phyloP scores from a whole-genome alignment of 768 basidiomycete species.

The Holtermannia corniformis region DNA sequence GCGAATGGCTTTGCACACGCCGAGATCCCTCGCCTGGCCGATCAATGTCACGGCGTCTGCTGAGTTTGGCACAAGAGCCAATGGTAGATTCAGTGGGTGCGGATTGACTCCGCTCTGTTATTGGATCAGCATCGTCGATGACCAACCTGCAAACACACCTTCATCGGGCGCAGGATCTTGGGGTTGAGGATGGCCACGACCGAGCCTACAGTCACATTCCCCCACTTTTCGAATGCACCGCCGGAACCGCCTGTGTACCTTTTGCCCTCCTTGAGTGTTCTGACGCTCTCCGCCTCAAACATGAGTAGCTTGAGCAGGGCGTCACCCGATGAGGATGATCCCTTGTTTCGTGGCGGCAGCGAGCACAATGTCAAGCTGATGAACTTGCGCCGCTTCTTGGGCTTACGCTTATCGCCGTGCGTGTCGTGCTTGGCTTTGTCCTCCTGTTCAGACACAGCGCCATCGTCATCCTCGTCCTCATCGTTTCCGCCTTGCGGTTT shows the following conservation, averaged over 20 bases:
- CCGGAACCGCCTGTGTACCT: constrained; percentile 79
- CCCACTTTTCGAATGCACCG: constrained; percentile 76
- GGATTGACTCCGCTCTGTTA: constrained; percentile 44
- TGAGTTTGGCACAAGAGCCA: constrained; percentile 78
- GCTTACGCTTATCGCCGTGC: constrained; percentile 1
- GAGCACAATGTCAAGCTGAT: constrained; percentile 60
- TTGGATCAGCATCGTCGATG: not conserved
- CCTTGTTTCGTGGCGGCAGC: constrained; percentile 60
- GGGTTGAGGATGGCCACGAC: constrained; percentile 87
- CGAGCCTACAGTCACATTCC: constrained; percentile 76
- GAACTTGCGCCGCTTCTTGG: constrained; percentile 44
- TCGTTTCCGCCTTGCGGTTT: constrained; percentile 5
- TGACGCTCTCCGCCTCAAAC: constrained; percentile 69
- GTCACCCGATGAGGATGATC: constrained; percentile 59
- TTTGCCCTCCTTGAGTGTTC: constrained; percentile 47
- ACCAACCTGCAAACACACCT: constrained; percentile 51
- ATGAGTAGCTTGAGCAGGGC: constrained; percentile 72
- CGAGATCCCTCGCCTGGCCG: constrained; percentile 76
- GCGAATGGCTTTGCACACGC: constrained; percentile 67
- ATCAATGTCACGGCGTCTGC: constrained; percentile 71
- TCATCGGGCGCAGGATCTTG: constrained; percentile 71
- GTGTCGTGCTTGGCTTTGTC: not conserved
- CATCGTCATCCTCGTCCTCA: constrained; percentile 42
- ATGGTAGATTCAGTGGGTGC: constrained; percentile 68
- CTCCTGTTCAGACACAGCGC: constrained; percentile 31